Conservation (phyloP, 1,284 basidiomycete species). For the Rugiboletus extremiorientalis region DNA sequence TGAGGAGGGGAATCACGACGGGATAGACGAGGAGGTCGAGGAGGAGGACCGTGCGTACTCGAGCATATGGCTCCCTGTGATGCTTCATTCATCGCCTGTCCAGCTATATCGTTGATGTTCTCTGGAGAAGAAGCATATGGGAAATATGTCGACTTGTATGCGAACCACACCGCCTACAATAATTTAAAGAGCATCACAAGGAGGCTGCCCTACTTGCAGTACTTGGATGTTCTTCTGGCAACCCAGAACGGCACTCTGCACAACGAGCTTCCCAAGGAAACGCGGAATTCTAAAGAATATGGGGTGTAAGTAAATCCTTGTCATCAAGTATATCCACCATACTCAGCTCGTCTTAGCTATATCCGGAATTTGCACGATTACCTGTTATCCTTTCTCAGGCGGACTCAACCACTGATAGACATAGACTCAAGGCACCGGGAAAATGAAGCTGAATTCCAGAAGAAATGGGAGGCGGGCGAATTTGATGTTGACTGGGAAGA, state of each 20-base stretch:
- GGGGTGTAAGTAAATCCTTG: conserved; percentile 58
- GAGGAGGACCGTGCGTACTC: conserved; percentile 75
- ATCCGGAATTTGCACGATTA: conserved; percentile 83
- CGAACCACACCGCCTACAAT: conserved; percentile 85
- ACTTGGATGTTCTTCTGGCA: conserved; percentile 79
- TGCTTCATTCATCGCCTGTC: conserved; percentile 15
- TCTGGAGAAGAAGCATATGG: conserved; percentile 96
- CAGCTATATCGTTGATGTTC: conserved; percentile 87
- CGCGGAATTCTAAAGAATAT: conserved; percentile 74
- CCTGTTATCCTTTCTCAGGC: conserved; percentile 83
- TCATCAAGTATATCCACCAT: neutral
- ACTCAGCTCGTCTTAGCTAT: conserved; percentile 53
- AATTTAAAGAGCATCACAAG: conserved; percentile 86
- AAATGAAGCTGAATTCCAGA: conserved; percentile 70
- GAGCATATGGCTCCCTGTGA: neutral
- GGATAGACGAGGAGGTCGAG: conserved; percentile 67
- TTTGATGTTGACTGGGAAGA: conserved; percentile 78
- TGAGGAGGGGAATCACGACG: conserved; percentile 70
- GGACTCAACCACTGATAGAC: conserved; percentile 87
- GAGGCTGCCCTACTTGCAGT: conserved; percentile 86
- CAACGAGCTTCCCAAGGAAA: conserved; percentile 71
- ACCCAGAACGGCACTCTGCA: conserved; percentile 61
- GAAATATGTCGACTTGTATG: conserved; percentile 91
- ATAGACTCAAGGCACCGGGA: conserved; percentile 67
- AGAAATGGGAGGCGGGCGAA: conserved; percentile 78